A percentile compares a stretch with the other conserved stretches of the same genome.
Conservation (phyloP, 257 asterid genomes). For the Gardenia jasminoides region DNA sequence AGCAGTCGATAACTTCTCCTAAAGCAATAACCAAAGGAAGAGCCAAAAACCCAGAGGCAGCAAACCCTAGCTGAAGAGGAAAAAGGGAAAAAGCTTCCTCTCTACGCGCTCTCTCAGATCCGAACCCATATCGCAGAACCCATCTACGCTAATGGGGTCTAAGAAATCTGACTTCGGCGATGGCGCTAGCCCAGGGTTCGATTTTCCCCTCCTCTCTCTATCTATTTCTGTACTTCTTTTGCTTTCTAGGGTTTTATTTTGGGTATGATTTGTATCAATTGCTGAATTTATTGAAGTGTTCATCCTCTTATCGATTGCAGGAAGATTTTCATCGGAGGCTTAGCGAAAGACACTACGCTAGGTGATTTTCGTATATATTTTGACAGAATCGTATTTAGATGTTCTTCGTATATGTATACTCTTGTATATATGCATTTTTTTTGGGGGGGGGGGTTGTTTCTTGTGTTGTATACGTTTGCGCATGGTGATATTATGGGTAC, state of each 20-base stretch:
- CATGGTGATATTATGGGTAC: too few species aligned
- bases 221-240: background rate
- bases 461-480: too few species aligned
- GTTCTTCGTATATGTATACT: background rate
- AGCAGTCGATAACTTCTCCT: too few species aligned
- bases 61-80: conserved; percentile 45
- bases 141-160: conserved; percentile 56
- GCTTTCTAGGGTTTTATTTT: background rate
- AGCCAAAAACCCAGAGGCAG: conserved; percentile 19
- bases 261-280: background rate
- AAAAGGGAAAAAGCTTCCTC: background rate
- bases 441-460: too few species aligned
- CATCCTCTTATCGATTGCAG: conserved; percentile 31
- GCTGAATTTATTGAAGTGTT: background rate
- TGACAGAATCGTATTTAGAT: background rate
- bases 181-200: conserved; percentile 96
- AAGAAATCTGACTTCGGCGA: conserved; percentile 78
- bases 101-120: conserved; percentile 32
- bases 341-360: conserved; percentile 76
- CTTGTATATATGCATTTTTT: too few species aligned
- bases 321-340: conserved; percentile 90
- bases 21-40: background rate
- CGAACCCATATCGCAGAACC: conserved; percentile 14
- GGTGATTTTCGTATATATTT: conserved; percentile 36
- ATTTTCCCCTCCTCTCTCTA: conserved; percentile 7